Conservation (phyloP, 805 yeast genomes). For the Millerozyma acaciae region DNA sequence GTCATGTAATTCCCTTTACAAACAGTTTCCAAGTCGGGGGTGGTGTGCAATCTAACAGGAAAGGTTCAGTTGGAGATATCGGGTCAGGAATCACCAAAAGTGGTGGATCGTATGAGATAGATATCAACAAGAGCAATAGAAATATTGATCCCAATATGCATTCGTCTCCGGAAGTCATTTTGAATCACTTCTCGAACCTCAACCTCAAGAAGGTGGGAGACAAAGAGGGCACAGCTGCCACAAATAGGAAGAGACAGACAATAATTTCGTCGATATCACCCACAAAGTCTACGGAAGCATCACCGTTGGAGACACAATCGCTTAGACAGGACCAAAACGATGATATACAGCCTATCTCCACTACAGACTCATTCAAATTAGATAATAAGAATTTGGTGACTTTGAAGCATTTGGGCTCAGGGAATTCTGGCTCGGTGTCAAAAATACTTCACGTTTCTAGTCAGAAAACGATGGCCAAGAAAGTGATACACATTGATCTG, state of each 20-base stretch:
- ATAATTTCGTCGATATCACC: slow-evolving; percentile 42
- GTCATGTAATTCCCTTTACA: neutral
- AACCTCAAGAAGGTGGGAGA: slow-evolving; percentile 12
- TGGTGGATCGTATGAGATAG: slow-evolving; percentile 4
- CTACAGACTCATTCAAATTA: slow-evolving; percentile 29
- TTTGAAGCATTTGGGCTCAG: slow-evolving; percentile 79
- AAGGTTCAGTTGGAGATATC: neutral
- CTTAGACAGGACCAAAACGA: slow-evolving; percentile 7
- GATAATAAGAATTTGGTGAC: slow-evolving; percentile 63
- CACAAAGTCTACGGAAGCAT: slow-evolving; percentile 25
- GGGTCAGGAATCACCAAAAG: neutral
- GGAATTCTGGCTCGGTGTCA: slow-evolving; percentile 90
- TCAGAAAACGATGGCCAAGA: slow-evolving; percentile 85
- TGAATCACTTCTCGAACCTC: slow-evolving; percentile 25
- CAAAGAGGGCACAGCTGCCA: neutral
- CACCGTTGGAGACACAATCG: slow-evolving; percentile 12
- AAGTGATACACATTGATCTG: slow-evolving; percentile 80
- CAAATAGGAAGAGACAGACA: slow-evolving; percentile 33
- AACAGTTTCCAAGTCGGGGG: neutral
- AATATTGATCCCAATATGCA: slow-evolving; percentile 23
- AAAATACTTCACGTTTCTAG: slow-evolving; percentile 88
- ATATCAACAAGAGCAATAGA: slow-evolving; percentile 15
- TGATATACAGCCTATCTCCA: slow-evolving; percentile 27
- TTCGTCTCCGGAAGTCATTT: slow-evolving; percentile 17
- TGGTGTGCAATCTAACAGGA: slow-evolving; percentile 16